Percentiles rank a stretch among this genome's conserved stretches.
phyloP scores from a whole-genome alignment of 768 basidiomycete genomes.

The Phlegmacium glaucopus region DNA sequence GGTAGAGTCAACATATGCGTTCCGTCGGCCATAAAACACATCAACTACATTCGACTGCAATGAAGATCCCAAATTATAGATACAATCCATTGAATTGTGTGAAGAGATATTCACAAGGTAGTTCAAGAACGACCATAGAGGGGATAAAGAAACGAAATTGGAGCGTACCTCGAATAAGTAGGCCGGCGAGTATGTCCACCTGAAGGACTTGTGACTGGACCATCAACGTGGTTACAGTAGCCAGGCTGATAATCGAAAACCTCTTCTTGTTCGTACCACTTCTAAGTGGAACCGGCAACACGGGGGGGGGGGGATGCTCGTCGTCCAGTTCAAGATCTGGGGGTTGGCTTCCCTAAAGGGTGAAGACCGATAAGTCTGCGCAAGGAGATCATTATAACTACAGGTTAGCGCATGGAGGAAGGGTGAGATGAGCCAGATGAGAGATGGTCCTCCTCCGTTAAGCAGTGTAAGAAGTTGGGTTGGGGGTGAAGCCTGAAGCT shows the following conservation, averaged over 20 bases:
- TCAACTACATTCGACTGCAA: too few species aligned
- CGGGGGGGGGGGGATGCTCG: constrained; percentile 18
- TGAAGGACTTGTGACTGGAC: background rate
- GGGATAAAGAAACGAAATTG: too few species aligned
- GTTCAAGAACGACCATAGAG: too few species aligned
- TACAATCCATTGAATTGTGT: too few species aligned
- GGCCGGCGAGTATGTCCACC: constrained; percentile 7
- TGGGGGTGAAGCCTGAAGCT: too few species aligned
- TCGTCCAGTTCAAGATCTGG: constrained; percentile 8
- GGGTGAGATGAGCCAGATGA: too few species aligned
- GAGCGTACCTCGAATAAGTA: background rate
- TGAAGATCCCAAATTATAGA: too few species aligned
- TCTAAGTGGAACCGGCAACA: constrained; percentile 21
- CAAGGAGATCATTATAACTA: background rate
- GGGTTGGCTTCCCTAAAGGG: constrained; percentile 26
- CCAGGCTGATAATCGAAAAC: background rate
- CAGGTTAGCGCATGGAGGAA: background rate
- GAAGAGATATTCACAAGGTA: too few species aligned
- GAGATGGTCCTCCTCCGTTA: constrained; percentile 18
- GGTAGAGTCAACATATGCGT: too few species aligned
- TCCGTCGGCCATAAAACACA: too few species aligned
- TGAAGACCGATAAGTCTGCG: constrained; percentile 18
- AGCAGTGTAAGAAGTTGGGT: constrained; percentile 24
- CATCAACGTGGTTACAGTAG: background rate
- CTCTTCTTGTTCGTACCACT: background rate